A percentile compares a stretch with the other conserved stretches of the same genome.
Evolutionary conservation across 768 basidiomycete species (phyloP).

Genomic region (Russula ochroleuca): DNA sequence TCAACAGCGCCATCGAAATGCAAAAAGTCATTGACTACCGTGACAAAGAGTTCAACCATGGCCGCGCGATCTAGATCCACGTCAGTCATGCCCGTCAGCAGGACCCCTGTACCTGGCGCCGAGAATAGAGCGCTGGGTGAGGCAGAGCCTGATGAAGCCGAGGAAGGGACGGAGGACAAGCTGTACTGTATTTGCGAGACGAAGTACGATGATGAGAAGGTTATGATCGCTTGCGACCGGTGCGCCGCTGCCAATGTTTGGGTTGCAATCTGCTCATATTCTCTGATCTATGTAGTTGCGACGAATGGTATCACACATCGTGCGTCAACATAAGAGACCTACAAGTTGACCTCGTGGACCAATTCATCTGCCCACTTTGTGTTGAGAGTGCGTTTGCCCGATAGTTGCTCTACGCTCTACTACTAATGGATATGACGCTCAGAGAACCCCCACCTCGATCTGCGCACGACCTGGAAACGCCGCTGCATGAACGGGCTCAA

Average conservation of each 20-base stretch:
- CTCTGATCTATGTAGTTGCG: conserved; percentile 52
- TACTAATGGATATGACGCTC: conserved; percentile 9
- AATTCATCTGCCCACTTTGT: conserved; percentile 85
- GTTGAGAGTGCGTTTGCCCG: conserved; percentile 54
- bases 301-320: conserved; percentile 90
- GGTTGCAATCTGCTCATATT: neutral
- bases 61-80: conserved; percentile 62
- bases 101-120: conserved; percentile 33
- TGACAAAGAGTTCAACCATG: conserved; percentile 33
- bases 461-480: conserved; percentile 74
- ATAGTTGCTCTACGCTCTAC: neutral
- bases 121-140: conserved; percentile 41
- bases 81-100: conserved; percentile 53
- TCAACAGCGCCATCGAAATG: conserved; percentile 27
- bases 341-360: conserved; percentile 84
- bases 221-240: conserved; percentile 95
- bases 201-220: conserved; percentile 77
- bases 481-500: conserved; percentile 70
- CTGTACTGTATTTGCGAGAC: conserved; percentile 88
- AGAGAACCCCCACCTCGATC: conserved; percentile 57
- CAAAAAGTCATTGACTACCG: conserved; percentile 31
- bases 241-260: conserved; percentile 36
- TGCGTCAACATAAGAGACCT: conserved; percentile 80
- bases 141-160: conserved; percentile 39
- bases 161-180: conserved; percentile 53